Evolutionary conservation across 2,329 filamentous ascomycete species (phyloP), one percentile per base, ranked within the genome.

Genomic region (Amphichorda felina): DNA sequence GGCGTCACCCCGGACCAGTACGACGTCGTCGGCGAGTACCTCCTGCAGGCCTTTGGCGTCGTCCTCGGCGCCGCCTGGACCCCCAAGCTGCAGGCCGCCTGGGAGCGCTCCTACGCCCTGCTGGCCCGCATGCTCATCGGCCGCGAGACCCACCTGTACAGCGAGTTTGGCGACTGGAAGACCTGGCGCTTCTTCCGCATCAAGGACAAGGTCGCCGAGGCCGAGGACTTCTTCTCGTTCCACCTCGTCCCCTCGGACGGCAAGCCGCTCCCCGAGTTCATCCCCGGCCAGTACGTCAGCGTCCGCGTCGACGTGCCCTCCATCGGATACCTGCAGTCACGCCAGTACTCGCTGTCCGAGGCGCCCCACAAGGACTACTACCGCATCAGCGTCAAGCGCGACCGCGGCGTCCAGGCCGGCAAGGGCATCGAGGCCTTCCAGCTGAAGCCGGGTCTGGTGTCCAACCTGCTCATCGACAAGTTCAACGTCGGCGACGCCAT

Each of bases 301-400:
- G 57, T 85, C 32, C 68, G 69, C 34, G 53, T 78, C 7, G 61
- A 67, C 34, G 66, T 82, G 0, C 69, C 72, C 2, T 59, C 63
- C 0, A 60, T 71, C 41, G 69, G 70, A 17, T 70, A 75, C 50
- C 57, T 65, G 43, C 82, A 87, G 54, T 67, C 74, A 14, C 65
- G 81, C 22, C 82, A 86, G 54, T 87, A 85, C 57, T 82, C 78
- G 18, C 65, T 87, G 41, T 80, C 72, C 47, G 79, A 84, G 43
- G 65, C 71, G 34, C 79, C 76, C 2, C 61, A 62, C 2, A 57
- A 66, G 8, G 64, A 72, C 34, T 72, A 77, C 54, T 82, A 82
- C 55, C 72, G 82, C 21, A 78, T 86, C 56, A 81, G 70, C 34
- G 68, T 87, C 38, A 84, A 84, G 65, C 71, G 67, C 40, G 79